A percentile compares a stretch with the other conserved stretches of the same genome.
phyloP scores from a whole-genome alignment of 2,329 filamentous ascomycete genomes.

The Talaromyces sp. region DNA sequence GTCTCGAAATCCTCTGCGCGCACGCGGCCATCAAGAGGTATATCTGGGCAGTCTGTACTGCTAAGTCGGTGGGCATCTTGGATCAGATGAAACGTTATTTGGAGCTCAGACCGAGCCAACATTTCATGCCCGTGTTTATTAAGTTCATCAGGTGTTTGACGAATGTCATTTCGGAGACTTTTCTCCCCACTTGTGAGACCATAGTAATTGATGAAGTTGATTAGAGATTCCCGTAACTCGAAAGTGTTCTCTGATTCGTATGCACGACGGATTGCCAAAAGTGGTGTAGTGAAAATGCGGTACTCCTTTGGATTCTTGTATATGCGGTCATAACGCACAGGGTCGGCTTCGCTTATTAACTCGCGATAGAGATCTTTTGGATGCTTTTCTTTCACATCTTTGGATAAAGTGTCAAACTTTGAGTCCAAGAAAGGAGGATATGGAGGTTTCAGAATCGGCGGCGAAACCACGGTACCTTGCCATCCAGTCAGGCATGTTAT shows the following conservation, averaged over 20 bases:
- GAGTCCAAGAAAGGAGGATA: slow-evolving; percentile 10
- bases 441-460: slow-evolving; percentile 12
- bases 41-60: background rate
- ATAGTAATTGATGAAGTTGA: background rate
- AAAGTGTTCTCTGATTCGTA: slow-evolving; percentile 2
- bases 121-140: slow-evolving; percentile 3
- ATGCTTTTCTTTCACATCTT: background rate
- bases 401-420: slow-evolving; percentile 2
- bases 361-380: slow-evolving; percentile 4
- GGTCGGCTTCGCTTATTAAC: slow-evolving; percentile 1
- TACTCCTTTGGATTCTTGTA: background rate
- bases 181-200: background rate
- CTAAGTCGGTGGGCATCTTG: background rate
- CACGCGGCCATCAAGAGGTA: slow-evolving; percentile 5
- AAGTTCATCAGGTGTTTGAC: background rate
- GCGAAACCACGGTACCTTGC: slow-evolving; percentile 13
- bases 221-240: slow-evolving; percentile 2
- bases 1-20: slow-evolving; percentile 3
- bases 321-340: slow-evolving; percentile 8
- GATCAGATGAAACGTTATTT: slow-evolving; percentile 5
- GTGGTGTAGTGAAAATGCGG: background rate
- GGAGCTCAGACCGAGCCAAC: slow-evolving; percentile 6
- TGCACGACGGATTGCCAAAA: background rate
- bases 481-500: slow-evolving; percentile 16
- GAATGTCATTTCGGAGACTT: background rate